Percentiles rank a stretch among this genome's conserved stretches.
Conservation (phyloP, 441 rosid species). For the Adansonia grandidieri region DNA sequence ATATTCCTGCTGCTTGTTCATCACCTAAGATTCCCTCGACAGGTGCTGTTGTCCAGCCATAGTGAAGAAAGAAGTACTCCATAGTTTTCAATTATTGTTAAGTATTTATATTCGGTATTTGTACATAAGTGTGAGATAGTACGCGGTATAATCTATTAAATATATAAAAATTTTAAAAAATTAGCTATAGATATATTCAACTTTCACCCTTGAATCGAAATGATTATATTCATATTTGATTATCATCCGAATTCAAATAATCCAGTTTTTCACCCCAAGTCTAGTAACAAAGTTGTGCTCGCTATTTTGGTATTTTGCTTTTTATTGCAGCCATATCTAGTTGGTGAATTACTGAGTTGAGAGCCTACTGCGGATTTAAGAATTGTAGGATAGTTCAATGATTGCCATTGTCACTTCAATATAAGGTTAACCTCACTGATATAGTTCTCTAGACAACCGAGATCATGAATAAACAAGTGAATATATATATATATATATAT, state of each 20-base stretch:
- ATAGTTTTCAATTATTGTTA: too few species aligned
- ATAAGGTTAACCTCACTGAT: not conserved
- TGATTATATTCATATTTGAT: too few species aligned
- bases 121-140: too few species aligned
- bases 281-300: not conserved
- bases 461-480: not conserved
- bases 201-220: too few species aligned
- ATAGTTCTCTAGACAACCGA: not conserved
- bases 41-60: not conserved
- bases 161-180: too few species aligned
- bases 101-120: too few species aligned
- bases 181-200: too few species aligned
- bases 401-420: not conserved
- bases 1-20: not conserved
- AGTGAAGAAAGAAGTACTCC: not conserved
- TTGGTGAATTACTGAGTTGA: not conserved
- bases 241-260: too few species aligned
- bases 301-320: not conserved
- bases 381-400: not conserved
- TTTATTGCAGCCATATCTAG: not conserved
- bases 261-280: too few species aligned
- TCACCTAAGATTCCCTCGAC: not conserved
- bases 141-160: too few species aligned
- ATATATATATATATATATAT: too few species aligned
- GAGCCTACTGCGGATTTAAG: not conserved